Evolutionary conservation across 306 rosid species (phyloP), one percentile per base, ranked within the genome.

Genomic region (cucumber (Cucumis sativus)): DNA sequence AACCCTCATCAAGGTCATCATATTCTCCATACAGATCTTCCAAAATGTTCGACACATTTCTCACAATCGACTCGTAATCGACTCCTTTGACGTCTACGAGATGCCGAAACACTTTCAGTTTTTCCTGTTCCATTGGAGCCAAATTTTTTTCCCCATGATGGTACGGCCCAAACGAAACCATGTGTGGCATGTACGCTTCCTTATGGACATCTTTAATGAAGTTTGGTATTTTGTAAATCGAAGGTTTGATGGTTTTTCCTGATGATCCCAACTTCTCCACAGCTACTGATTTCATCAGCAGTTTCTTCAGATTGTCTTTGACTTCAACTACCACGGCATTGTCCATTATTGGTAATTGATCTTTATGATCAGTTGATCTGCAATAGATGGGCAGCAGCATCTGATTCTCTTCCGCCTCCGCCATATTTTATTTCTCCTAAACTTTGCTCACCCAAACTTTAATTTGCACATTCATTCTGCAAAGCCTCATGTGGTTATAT

Each of bases 111-210:
- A 84, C 87, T 6, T 88, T 76, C 14, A 51, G 86, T 70, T 88
- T 88, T 82, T 90, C 88, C 65, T 49, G 78, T 81, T 90, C 88
- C 89, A 80, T 83, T 10, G 58, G 54, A 18, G 20, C 35, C 56
- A 45, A 64, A 37, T 70, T 52, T 0, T 51, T 30, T 2, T 84
- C n/a, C 0, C 81, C 82, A 1, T 75, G 16, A 23, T 88, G 90
- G 69, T 83, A 88, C 41, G 95, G 90, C 23, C 95, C 95, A n/a
- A 90, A 83, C 1, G 95, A 85, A 79, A 86, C 89, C 28, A 79
- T 21, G 56, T 82, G 84, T 10, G 92, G 90, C 12, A 9, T 71
- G 81, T 79, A 86, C 61, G 87, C 90, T 17, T 75, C 77, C 37
- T 52, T 11, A 10, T 81, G 78, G 9, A 75, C 9, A 0, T 74